Evolutionary conservation across 805 yeast species (phyloP).

Genomic region (Kluyveromyces nonfermentans): DNA sequence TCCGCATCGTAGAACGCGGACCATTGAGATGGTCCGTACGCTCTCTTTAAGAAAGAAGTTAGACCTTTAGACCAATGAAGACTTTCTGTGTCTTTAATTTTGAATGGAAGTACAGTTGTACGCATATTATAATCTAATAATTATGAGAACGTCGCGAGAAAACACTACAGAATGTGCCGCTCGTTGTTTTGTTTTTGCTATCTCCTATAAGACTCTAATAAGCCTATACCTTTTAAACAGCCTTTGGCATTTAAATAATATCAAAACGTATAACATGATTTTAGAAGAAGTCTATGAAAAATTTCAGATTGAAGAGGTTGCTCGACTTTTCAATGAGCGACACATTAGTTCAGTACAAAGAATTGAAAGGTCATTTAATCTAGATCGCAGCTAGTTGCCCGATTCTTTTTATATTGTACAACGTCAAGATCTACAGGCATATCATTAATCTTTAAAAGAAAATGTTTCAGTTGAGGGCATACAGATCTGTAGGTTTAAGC

Average conservation of each 20-base stretch:
- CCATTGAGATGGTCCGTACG: slow-evolving; percentile 27
- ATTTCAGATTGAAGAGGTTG: not conserved
- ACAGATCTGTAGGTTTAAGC: not conserved
- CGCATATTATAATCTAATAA: slow-evolving; percentile 15
- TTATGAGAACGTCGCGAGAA: not conserved
- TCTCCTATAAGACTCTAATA: too few relatives aligned
- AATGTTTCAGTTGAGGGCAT: not conserved
- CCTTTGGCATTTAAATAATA: not conserved
- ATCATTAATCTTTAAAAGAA: too few relatives aligned
- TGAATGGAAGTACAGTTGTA: slow-evolving; percentile 16
- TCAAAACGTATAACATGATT: slow-evolving; percentile 1
- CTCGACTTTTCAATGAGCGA: too few relatives aligned
- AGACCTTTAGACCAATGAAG: slow-evolving; percentile 25
- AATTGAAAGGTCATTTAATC: too few relatives aligned
- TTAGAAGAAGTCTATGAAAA: not conserved
- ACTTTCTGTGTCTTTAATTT: slow-evolving; percentile 24
- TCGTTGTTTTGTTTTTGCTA: too few relatives aligned
- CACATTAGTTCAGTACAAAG: not conserved
- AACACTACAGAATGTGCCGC: too few relatives aligned
- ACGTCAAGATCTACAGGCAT: too few relatives aligned
- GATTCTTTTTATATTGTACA: too few relatives aligned
- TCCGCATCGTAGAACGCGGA: slow-evolving; percentile 23
- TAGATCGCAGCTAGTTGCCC: too few relatives aligned
- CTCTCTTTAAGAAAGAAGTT: slow-evolving; percentile 21
- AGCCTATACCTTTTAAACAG: not conserved